Evolutionary conservation across 139 green algal species (phyloP).

Genomic region (Chlorella vulgaris): DNA sequence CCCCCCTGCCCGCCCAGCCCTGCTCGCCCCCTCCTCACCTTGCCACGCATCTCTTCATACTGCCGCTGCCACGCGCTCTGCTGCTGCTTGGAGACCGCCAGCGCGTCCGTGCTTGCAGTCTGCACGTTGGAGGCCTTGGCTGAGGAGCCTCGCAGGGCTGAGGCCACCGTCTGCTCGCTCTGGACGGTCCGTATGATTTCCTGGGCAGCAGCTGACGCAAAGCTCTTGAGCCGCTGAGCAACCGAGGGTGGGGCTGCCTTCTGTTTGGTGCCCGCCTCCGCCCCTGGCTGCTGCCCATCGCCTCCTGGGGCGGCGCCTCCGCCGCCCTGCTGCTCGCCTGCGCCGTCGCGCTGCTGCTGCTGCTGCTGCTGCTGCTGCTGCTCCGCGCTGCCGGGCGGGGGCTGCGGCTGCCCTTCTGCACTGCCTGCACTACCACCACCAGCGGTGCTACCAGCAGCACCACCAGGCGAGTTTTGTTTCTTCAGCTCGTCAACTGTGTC

Average conservation of each 20-base stretch:
- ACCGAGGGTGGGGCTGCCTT: too few species aligned
- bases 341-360: neutral
- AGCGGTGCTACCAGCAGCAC: neutral
- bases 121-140: constrained; percentile 29
- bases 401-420: neutral
- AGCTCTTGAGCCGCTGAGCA: neutral
- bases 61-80: constrained; percentile 50
- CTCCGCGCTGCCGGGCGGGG: neutral
- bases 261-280: too few species aligned
- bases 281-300: too few species aligned
- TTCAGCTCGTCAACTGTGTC: constrained; percentile 31
- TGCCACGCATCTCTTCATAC: constrained; percentile 45
- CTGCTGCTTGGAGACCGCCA: constrained; percentile 15
- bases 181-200: constrained; percentile 21
- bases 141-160: constrained; percentile 42
- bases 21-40: constrained; percentile 9
- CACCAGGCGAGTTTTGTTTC: neutral
- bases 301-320: too few species aligned
- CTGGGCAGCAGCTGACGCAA: neutral
- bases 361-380: constrained; percentile 22
- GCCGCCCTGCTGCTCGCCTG: too few species aligned
- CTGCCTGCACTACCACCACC: neutral
- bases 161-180: constrained; percentile 32
- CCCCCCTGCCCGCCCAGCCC: neutral
- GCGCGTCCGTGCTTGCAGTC: constrained; percentile 17